These are phyloP conservation scores for Pseudomassariella vexata DNA, from an alignment of 2,329 filamentous ascomycete genomes.

Conservation along the genomic window DNA sequence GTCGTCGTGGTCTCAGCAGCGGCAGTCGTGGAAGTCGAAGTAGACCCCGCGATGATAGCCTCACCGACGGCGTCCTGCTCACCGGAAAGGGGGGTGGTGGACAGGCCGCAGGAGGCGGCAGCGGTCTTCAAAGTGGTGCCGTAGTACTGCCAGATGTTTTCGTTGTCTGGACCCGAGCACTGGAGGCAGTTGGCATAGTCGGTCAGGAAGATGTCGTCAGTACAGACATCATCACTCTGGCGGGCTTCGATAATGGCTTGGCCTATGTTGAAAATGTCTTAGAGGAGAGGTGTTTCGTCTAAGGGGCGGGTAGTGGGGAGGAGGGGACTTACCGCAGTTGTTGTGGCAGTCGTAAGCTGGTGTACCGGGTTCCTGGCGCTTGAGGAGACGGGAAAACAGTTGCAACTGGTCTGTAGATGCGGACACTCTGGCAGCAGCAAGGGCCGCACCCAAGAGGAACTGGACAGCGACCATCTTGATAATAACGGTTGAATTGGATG, in stretches of 20 bases:
- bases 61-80: too few relatives aligned
- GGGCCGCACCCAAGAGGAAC: slow-evolving; percentile 6
- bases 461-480: slow-evolving; percentile 8
- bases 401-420: slow-evolving; percentile 14
- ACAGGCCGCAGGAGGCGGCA: slow-evolving; percentile 12
- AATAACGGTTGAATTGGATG: too few relatives aligned
- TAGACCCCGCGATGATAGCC: neutral
- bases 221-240: slow-evolving; percentile 28
- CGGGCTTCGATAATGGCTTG: slow-evolving; percentile 29
- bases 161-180: slow-evolving; percentile 31
- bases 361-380: slow-evolving; percentile 38
- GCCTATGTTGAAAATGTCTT: slow-evolving; percentile 11
- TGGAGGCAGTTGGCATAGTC: slow-evolving; percentile 37
- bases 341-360: slow-evolving; percentile 42
- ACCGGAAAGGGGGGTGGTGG: slow-evolving; percentile 4
- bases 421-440: slow-evolving; percentile 9
- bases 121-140: slow-evolving; percentile 26
- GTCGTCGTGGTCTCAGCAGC: neutral
- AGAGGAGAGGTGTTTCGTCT: too few relatives aligned
- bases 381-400: slow-evolving; percentile 13
- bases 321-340: slow-evolving; percentile 41
- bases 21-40: neutral
- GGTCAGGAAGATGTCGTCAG: slow-evolving; percentile 30
- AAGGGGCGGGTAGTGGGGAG: slow-evolving; percentile 2
- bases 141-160: slow-evolving; percentile 39